Base-by-base conservation (phyloP, 2,329 filamentous ascomycete species). In the Alternaria brassicicola region DNA sequence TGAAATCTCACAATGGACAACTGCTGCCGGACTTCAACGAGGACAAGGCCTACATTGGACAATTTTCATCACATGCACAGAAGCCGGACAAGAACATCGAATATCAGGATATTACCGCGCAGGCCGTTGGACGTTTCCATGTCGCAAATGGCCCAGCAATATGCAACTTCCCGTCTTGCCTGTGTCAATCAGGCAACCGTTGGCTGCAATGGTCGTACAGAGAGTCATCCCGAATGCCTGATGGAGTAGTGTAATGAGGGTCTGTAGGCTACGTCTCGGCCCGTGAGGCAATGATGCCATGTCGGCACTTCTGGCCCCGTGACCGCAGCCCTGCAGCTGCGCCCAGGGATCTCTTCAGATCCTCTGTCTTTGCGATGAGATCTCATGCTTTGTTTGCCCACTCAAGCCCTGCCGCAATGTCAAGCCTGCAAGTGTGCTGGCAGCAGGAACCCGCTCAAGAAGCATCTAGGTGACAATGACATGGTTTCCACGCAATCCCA, bases 361-460 rank as follows among this genome's bases (percentile, higher is more conserved):
- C 25, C 54, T 26, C 45, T 43, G 49, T 50, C 59, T 46, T 53
- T 41, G 43, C 60, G 49, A 59, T 61, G 55, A 61, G 39, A 59
- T 59, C 25, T 60, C 47, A 58, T 52, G 28, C 46, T 65, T 72
- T 76, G 76, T 72, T 76, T 69, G 66, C 55, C 61, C 42, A n/a
- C 39, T 61, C 52, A 52, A 62, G 63, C 55, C 55, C 59, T 38
- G 55, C 59, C 54, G 65, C 68, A 71, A 55, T 61, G 59, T 68
- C 66, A 67, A 62, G 64, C 59, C 61, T 68, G 67, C 67, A 68
- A 64, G 63, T 68, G 68, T 58, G 70, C 65, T 75, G 71, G 71
- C 74, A 72, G 68, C 66, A 66, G 71, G 68, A 65, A 66, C 61
- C 68, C 69, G 70, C 47, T 51, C 57, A 47, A 23, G 28, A 53